Percentiles rank a stretch among this genome's conserved stretches.
phyloP scores from a whole-genome alignment of 305 asterid genomes.

The Fraxinus sp. region DNA sequence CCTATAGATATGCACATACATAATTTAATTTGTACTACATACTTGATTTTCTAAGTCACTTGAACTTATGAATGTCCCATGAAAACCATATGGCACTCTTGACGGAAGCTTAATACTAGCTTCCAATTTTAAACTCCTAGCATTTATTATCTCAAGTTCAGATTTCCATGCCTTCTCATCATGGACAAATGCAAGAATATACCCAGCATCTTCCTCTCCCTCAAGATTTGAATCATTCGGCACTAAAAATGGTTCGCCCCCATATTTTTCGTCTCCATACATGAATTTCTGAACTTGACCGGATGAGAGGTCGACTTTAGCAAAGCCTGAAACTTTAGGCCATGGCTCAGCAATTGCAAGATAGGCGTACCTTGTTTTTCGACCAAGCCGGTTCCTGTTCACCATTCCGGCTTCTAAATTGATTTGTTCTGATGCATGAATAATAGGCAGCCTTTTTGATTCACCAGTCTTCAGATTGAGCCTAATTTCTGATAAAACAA shows the following conservation, averaged over 20 bases:
- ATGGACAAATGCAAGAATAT: slow-evolving; percentile 38
- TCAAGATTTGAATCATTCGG: slow-evolving; percentile 25
- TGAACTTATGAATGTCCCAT: slow-evolving; percentile 45
- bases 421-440: slow-evolving; percentile 29
- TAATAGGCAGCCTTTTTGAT: slow-evolving; percentile 28
- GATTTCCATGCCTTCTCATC: slow-evolving; percentile 44
- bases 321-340: slow-evolving; percentile 49
- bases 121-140: slow-evolving; percentile 32
- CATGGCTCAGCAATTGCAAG: slow-evolving; percentile 51
- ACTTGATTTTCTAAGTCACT: slow-evolving; percentile 40
- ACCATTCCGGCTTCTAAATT: slow-evolving; percentile 57
- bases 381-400: slow-evolving; percentile 36
- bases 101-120: slow-evolving; percentile 41
- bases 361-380: slow-evolving; percentile 40
- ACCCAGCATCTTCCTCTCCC: slow-evolving; percentile 39
- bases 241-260: slow-evolving; percentile 48
- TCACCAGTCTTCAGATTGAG: slow-evolving; percentile 42
- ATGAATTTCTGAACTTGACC: slow-evolving; percentile 33
- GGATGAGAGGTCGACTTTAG: slow-evolving; percentile 35
- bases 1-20: background rate
- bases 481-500: slow-evolving; percentile 43
- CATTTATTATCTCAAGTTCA: slow-evolving; percentile 42
- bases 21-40: background rate
- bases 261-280: slow-evolving; percentile 35
- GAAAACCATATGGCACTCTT: slow-evolving; percentile 56